These are phyloP conservation scores for Sordariomycetes sp. DNA, from an alignment of 2,329 filamentous ascomycete species.

Conservation along the genomic window DNA sequence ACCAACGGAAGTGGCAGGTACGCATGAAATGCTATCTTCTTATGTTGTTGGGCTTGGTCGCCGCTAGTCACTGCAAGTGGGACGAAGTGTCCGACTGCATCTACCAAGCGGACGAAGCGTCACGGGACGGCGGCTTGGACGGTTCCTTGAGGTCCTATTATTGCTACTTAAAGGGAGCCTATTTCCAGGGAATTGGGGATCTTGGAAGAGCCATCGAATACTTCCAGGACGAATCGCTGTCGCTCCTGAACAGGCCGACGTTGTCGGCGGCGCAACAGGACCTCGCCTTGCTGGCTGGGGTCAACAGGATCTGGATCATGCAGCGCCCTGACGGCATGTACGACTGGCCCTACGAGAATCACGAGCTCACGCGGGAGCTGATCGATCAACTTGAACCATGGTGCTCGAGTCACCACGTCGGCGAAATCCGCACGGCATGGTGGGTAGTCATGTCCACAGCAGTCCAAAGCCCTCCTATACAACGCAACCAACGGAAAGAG, in stretches of 20 bases:
- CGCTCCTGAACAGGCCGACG: conserved; percentile 26
- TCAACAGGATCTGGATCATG: conserved; percentile 67
- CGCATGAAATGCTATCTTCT: conserved; percentile 60
- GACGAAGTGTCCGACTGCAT: conserved; percentile 50
- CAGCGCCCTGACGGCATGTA: conserved; percentile 50
- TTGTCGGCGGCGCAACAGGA: conserved; percentile 49
- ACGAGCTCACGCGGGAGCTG: conserved; percentile 48
- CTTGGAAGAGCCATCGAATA: conserved; percentile 57
- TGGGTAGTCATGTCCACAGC: conserved; percentile 65
- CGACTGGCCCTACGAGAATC: conserved; percentile 49
- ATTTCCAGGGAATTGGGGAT: conserved; percentile 68
- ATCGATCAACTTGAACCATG: conserved; percentile 58
- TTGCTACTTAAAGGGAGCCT: conserved; percentile 63
- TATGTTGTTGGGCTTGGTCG: conserved; percentile 61
- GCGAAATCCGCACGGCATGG: conserved; percentile 69
- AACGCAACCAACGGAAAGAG: conserved; percentile 70
- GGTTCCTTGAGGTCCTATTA: conserved; percentile 40
- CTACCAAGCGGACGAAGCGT: conserved; percentile 35
- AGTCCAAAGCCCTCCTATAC: conserved; percentile 48
- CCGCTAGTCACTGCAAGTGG: conserved; percentile 65
- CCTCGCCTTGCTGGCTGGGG: conserved; percentile 53
- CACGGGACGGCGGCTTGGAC: conserved; percentile 26
- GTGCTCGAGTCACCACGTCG: conserved; percentile 61
- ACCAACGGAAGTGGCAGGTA: conserved; percentile 54
- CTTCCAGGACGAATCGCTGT: conserved; percentile 55